Evolutionary conservation across 805 yeast genomes (phyloP), one percentile per base, ranked within the genome.

Genomic region (Dipodascus albidus): DNA sequence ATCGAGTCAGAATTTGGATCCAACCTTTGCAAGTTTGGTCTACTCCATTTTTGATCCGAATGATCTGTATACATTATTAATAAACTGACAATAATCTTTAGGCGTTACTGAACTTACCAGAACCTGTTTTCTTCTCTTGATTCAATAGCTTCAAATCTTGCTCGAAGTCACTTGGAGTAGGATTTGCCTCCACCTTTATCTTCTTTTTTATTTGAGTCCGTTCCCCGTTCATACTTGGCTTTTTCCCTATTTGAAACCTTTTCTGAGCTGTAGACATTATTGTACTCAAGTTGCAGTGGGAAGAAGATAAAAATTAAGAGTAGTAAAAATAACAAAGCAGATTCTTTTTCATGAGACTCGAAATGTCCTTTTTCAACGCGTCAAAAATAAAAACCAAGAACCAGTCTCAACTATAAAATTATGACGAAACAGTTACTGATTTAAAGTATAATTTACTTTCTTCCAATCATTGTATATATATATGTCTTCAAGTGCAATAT

Each of bases 1-100:
- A 85, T 74, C 61, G 84, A 89, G 42, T 66, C 64, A 1, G 66
- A 65, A 0, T 62, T 60, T 1, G 83, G 75, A 52, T 76, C 71
- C 57, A 83, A 80, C 47, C 70, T 71, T 1, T 52, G 44, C 1
- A 84, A 79, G 3, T 80, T 61, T 0, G 76, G 72, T 0, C 93
- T 85, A 58, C 91, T 75, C 56, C 77, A 74, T 72, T 58, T 55
- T 60, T 71, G 75, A 53, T 70, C 73, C 31, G 52, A 21, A 17
- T 54, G 52, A 57, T 48, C 51, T 56, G 53, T 58, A 17, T 21
- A 31, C 47, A 78, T 81, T 79, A 3, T 62, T 58, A 50, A 70
- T 75, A 50, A 50, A 15, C 19, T 17, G 35, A 20, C 54, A 44
- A 31, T 15, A 15, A 22, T 15, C 14, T 24, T 23, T 22, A 11